phyloP scores from a whole-genome alignment of 1,139 yeast species.

The Protomyces inundatus region DNA sequence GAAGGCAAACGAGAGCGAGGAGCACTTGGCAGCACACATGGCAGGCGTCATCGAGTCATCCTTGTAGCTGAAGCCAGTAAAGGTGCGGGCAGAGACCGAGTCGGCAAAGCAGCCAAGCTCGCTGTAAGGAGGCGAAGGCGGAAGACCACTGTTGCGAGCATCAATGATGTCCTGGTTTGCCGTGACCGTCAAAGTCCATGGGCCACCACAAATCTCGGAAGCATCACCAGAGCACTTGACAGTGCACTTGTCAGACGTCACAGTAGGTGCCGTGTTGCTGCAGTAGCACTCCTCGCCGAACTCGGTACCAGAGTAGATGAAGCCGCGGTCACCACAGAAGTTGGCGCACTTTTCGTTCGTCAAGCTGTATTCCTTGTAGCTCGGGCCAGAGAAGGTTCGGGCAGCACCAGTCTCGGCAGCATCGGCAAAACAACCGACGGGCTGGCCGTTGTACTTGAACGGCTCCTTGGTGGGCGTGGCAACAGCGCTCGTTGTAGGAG shows the following conservation, averaged over 20 bases:
- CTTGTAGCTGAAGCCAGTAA: conserved; percentile 16
- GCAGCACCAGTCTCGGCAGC: not conserved
- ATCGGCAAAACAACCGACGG: conserved; percentile 9
- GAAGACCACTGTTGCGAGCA: not conserved
- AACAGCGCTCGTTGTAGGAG: not conserved
- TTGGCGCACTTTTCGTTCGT: conserved; percentile 11
- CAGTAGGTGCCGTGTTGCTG: not conserved
- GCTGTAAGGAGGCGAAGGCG: not conserved
- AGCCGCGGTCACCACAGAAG: conserved; percentile 8
- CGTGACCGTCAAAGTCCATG: not conserved
- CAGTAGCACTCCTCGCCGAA: conserved; percentile 18
- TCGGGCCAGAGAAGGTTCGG: conserved; percentile 13
- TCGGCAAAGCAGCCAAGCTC: conserved; percentile 13
- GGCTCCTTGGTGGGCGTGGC: not conserved
- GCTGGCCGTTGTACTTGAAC: not conserved
- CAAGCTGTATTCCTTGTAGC: conserved; percentile 1
- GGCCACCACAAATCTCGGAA: conserved; percentile 9
- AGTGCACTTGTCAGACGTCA: not conserved
- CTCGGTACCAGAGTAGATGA: not conserved
- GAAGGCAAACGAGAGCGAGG: conserved; percentile 1
- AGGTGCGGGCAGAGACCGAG: not conserved
- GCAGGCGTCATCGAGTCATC: conserved; percentile 16
- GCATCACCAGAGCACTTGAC: conserved; percentile 10
- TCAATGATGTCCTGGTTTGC: not conserved
- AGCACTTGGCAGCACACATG: conserved; percentile 11